Evolutionary conservation across 345 rosid genomes (phyloP), one percentile per base, ranked within the genome.

Genomic region (Syzygium oleosum): DNA sequence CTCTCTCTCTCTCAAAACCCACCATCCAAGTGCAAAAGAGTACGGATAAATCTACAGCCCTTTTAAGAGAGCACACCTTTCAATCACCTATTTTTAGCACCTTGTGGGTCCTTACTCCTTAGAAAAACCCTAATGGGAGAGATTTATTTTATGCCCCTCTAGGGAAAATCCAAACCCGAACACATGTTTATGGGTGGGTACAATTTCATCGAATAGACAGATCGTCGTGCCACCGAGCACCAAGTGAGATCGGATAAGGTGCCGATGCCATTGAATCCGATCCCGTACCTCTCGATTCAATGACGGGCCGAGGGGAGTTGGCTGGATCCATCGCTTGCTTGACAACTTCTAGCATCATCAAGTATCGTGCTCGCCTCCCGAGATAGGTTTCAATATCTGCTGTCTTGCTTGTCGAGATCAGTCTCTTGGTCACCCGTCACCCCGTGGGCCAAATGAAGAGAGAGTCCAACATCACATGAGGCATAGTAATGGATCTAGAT

Each of bases 281-380:
- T 56, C 27, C 2, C 13, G 5, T 56, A 23, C n/a, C 12, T 9
- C 12, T 23, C 25, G 27, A 5, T 25, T 56, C 12, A 4, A 7
- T 23, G 12, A 56, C 12, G 2, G 12, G 9, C 4, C 9, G 4
- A 54, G 58, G 1, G 6, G 23, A 31, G 22, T 16, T 34, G 12
- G 46, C 9, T 19, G 49, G 14, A 34, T 34, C 10, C 0, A 2
- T 68, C 46, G 0, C 6, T 0, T 6, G 0, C 2, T 2, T 2
- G 1, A 61, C 2, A 7, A 27, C 73, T 19, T 9, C 4, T 73
- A 17, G 25, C 1, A 5, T 31, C 2, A 29, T 8, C 38, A 31
- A 2, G 43, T 16, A 31, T 17, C 13, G 3, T 17, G 16, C 43
- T 68, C 8, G 5, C 13, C 25, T 73, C 6, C 5, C 79, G 8